Evolutionary conservation across 1,139 yeast species (phyloP).

Genomic region (Lipomyces yarrowii): DNA sequence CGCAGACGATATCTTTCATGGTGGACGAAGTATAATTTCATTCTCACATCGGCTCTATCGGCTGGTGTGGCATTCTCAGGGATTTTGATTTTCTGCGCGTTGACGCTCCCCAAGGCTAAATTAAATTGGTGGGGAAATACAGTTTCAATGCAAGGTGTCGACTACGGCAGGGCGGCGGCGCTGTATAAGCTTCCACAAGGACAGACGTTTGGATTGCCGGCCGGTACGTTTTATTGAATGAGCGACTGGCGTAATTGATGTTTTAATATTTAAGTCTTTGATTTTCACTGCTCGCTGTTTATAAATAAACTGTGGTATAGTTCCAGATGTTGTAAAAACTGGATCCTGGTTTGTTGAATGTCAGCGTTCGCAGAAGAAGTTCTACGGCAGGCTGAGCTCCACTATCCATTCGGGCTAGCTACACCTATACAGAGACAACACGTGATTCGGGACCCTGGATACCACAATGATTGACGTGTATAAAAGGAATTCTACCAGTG

Average conservation of each 20-base stretch:
- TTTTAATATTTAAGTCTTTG: too few relatives aligned
- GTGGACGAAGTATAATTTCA: slow-evolving; percentile 62
- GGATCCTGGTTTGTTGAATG: too few relatives aligned
- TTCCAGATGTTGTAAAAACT: too few relatives aligned
- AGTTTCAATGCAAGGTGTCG: slow-evolving; percentile 41
- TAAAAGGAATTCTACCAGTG: too few relatives aligned
- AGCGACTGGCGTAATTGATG: neutral
- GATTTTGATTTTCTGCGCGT: slow-evolving; percentile 4
- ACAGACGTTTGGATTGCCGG: neutral
- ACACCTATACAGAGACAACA: too few relatives aligned
- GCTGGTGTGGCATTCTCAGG: slow-evolving; percentile 51
- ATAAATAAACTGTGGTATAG: too few relatives aligned
- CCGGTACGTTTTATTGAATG: neutral
- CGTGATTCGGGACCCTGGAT: too few relatives aligned
- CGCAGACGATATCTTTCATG: slow-evolving; percentile 57
- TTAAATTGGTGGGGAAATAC: slow-evolving; percentile 56
- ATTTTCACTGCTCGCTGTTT: too few relatives aligned
- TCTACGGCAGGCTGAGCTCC: too few relatives aligned
- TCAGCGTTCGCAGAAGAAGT: too few relatives aligned
- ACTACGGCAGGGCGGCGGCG: slow-evolving; percentile 37
- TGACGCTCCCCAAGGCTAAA: slow-evolving; percentile 40
- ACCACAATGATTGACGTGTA: too few relatives aligned
- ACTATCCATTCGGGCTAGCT: too few relatives aligned
- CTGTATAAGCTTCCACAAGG: slow-evolving; percentile 13
- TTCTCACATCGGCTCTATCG: slow-evolving; percentile 47